Evolutionary conservation across 768 basidiomycete genomes (phyloP), one percentile per base, ranked within the genome.

Genomic region (Suillus hirtellus): DNA sequence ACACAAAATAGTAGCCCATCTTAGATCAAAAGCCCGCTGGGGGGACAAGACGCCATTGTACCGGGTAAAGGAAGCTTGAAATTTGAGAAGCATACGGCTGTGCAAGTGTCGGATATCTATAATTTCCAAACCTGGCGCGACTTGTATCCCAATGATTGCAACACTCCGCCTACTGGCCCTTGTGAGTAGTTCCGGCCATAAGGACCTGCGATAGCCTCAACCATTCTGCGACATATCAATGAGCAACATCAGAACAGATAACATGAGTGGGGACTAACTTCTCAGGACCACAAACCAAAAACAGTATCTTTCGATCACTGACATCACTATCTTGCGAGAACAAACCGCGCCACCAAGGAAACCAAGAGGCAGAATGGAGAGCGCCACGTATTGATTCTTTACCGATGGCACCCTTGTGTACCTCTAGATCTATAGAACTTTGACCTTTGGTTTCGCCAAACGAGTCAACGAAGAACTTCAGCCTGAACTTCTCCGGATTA

Each of bases 231-330:
- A 64, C 59, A 35, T 49, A 49, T 27, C 40, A 37, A 44, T 21
- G 6, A 43, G 40, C 43, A 64, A 54, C 24, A 60, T 24, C 34
- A 37, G 52, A 9, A 37, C 9, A 50, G 4, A 12, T 19, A 44
- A 52, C 24, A 11, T 47, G 42, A 66, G 43, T 21, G 61, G 60
- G 62, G 31, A 74, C 88, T 69, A 73, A 93, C 93, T 82, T 81
- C 65, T 93, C 89, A n/a, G 93, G 93, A 34, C 93, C 93, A 74
- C 90, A 95, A 4, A 95, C 84, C 14, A 95, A 75, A 70, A 94
- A 89, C 62, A 94, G 71, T 7, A 80, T 75, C 52, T 77, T 84
- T 67, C 79, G 83, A 60, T 74, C 74, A 56, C 68, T 65, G 40
- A 61, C 14, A 34, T 46, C 50, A 1, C 59, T 27, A 21, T 63